A percentile compares a stretch with the other conserved stretches of the same genome.
These are phyloP conservation scores for Stephania yunnanensis DNA, from an alignment of 164 flowering plant genomes.

Conservation along the genomic window DNA sequence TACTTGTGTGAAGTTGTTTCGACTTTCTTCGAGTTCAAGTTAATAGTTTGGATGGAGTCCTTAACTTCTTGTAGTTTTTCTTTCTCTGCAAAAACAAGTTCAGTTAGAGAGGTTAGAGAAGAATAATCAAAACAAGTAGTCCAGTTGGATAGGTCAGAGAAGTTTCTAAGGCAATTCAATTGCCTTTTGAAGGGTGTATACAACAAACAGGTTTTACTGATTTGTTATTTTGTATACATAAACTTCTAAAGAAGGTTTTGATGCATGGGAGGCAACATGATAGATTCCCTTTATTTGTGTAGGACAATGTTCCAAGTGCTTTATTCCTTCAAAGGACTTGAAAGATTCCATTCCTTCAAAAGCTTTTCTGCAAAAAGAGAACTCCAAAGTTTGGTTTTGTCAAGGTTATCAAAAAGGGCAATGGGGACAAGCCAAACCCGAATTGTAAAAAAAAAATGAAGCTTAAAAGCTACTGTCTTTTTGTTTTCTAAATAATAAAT, in stretches of 20 bases:
- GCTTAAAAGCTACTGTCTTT: too few relatives aligned
- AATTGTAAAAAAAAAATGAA: background rate
- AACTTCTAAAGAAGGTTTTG: background rate
- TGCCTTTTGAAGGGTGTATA: slow-evolving; percentile 5
- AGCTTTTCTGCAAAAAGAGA: background rate
- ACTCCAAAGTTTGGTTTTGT: background rate
- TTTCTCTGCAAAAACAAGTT: slow-evolving; percentile 15
- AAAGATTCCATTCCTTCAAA: slow-evolving; percentile 1
- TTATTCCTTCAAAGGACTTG: background rate
- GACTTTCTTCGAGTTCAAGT: slow-evolving; percentile 59
- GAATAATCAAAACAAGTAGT: slow-evolving; percentile 15
- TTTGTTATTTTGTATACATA: background rate
- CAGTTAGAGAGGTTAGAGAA: slow-evolving; percentile 18
- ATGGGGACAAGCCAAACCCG: background rate
- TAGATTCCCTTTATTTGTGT: background rate
- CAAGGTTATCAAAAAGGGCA: background rate
- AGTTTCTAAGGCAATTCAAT: background rate
- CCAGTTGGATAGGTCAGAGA: slow-evolving; percentile 16
- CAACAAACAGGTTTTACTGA: slow-evolving; percentile 9
- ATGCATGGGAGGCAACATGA: slow-evolving; percentile 1
- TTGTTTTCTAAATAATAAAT: too few relatives aligned
- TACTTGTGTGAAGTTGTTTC: slow-evolving; percentile 29
- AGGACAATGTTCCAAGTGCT: background rate
- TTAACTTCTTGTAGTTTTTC: slow-evolving; percentile 38
- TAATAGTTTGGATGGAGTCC: slow-evolving; percentile 24